phyloP scores from a whole-genome alignment of 306 rosid genomes.

The Macrotyloma uniflorum region DNA sequence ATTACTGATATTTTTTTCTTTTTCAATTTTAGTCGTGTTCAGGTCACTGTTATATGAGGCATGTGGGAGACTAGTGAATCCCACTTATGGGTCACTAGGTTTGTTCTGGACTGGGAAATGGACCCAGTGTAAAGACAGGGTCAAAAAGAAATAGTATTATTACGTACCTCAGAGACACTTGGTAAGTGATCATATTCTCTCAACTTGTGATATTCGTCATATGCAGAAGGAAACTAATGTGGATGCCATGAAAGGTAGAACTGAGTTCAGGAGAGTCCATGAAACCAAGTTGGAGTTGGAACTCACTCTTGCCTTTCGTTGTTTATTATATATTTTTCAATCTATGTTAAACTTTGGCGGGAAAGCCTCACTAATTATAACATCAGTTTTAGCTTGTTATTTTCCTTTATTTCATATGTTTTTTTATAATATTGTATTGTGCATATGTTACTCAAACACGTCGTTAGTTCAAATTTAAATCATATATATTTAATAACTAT shows the following conservation, averaged over 20 bases:
- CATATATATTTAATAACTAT: no score
- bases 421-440: no score
- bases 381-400: no score
- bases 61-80: conserved; percentile 72
- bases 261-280: conserved; percentile 42
- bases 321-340: background rate
- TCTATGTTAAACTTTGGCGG: no score
- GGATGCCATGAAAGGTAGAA: conserved; percentile 7
- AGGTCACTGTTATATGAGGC: conserved; percentile 59
- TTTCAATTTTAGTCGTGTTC: no score
- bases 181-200: background rate
- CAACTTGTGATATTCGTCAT: conserved; percentile 43
- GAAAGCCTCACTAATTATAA: no score
- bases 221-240: conserved; percentile 37
- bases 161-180: background rate
- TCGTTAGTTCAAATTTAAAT: no score
- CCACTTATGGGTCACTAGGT: conserved; percentile 68
- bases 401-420: no score
- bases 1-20: no score
- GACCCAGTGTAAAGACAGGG: conserved; percentile 51
- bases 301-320: conserved; percentile 43
- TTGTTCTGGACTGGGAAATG: conserved; percentile 57
- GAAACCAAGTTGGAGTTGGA: conserved; percentile 38
- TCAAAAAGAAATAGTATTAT: no score
- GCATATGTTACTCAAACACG: no score